These are phyloP conservation scores for Paecilomyces niveus DNA, from an alignment of 2,329 filamentous ascomycete species.

Conservation along the genomic window DNA sequence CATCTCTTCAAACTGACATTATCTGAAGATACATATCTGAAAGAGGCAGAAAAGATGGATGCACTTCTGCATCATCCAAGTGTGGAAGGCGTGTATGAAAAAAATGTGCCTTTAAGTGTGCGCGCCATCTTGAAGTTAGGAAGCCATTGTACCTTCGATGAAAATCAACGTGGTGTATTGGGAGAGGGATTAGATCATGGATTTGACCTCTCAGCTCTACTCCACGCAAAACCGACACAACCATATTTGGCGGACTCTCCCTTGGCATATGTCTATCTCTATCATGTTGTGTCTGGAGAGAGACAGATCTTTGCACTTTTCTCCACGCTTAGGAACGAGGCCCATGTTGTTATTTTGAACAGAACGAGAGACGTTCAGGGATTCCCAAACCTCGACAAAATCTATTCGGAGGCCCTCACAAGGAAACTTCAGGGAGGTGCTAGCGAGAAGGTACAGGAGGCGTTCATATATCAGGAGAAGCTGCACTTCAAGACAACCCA, in stretches of 20 bases:
- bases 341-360: conserved; percentile 82
- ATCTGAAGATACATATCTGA: conserved; percentile 78
- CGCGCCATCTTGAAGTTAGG: conserved; percentile 84
- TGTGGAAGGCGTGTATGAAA: conserved; percentile 96
- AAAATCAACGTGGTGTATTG: conserved; percentile 79
- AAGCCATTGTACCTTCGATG: conserved; percentile 87
- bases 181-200: conserved; percentile 89
- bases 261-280: conserved; percentile 82
- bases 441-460: conserved; percentile 67
- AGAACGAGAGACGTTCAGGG: conserved; percentile 74
- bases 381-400: conserved; percentile 80
- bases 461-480: conserved; percentile 80
- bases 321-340: conserved; percentile 71
- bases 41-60: conserved; percentile 74
- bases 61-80: conserved; percentile 84
- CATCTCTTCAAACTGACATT: conserved; percentile 93
- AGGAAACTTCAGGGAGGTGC: conserved; percentile 57
- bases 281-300: conserved; percentile 85
- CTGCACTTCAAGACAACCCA: conserved; percentile 80
- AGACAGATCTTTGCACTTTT: conserved; percentile 91
- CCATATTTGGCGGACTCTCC: conserved; percentile 70
- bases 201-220: conserved; percentile 75
- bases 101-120: conserved; percentile 77
- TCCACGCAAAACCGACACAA: conserved; percentile 57
- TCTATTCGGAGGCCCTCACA: conserved; percentile 71